Evolutionary conservation across 495 filamentous ascomycete species (phyloP).

Genomic region (Penicillium malachiteum): DNA sequence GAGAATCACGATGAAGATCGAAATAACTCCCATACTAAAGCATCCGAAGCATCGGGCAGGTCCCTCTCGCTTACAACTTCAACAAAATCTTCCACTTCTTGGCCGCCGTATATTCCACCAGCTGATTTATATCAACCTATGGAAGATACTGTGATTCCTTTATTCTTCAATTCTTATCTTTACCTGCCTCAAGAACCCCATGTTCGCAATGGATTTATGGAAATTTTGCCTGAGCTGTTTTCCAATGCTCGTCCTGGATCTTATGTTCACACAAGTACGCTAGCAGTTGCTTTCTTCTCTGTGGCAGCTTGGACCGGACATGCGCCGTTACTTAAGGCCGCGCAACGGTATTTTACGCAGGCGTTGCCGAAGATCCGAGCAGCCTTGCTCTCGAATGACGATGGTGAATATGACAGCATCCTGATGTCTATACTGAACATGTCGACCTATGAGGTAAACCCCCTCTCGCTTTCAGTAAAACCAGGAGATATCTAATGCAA

Average conservation of each 20-base stretch:
- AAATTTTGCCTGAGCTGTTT: constrained; percentile 56
- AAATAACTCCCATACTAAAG: not conserved
- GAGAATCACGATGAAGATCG: not conserved
- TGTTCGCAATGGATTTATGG: constrained; percentile 37
- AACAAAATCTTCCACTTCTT: not conserved
- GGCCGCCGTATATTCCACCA: constrained; percentile 4
- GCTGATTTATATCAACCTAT: constrained; percentile 24
- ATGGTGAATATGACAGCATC: constrained; percentile 51
- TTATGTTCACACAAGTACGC: constrained; percentile 55
- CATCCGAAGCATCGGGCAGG: not conserved
- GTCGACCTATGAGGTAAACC: constrained; percentile 63
- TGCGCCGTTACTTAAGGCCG: constrained; percentile 33
- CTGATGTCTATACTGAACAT: constrained; percentile 62
- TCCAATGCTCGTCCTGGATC: constrained; percentile 44
- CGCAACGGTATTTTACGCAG: constrained; percentile 38
- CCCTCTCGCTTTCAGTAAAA: not conserved
- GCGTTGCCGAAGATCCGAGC: constrained; percentile 55
- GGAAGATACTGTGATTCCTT: constrained; percentile 32
- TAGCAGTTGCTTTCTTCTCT: constrained; percentile 58
- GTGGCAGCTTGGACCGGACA: constrained; percentile 46
- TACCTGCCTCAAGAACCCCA: constrained; percentile 31
- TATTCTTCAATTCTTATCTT: constrained; percentile 39
- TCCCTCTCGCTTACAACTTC: not conserved
- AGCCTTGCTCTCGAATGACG: constrained; percentile 50
- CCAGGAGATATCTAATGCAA: not conserved